Conservation (phyloP, 2,329 filamentous ascomycete species). For the Fonsecaea erecta region DNA sequence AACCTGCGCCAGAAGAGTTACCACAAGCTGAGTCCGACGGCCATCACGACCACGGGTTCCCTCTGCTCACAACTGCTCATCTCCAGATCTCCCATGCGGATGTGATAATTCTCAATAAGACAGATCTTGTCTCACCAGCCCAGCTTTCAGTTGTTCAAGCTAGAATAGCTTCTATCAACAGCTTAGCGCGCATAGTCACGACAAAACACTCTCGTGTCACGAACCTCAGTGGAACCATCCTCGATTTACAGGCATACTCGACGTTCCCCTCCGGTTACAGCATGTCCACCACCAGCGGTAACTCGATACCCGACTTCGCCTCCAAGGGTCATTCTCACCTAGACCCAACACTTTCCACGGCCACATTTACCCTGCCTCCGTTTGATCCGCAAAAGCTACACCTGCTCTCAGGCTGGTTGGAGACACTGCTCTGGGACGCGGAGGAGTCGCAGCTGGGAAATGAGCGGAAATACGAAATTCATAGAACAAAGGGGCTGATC, state of each 20-base stretch:
- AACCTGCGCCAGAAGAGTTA: constrained; percentile 55
- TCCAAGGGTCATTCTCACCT: constrained; percentile 86
- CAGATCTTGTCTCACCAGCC: constrained; percentile 74
- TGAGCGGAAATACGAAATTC: constrained; percentile 70
- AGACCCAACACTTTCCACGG: constrained; percentile 85
- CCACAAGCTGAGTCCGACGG: constrained; percentile 51
- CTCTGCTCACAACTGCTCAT: constrained; percentile 86
- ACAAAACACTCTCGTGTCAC: constrained; percentile 82
- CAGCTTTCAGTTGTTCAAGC: constrained; percentile 72
- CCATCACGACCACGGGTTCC: constrained; percentile 54
- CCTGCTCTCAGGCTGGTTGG: constrained; percentile 78
- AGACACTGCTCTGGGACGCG: constrained; percentile 77
- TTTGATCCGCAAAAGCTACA: constrained; percentile 64
- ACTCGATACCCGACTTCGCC: constrained; percentile 64
- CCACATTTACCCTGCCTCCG: constrained; percentile 69
- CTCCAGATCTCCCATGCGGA: constrained; percentile 97
- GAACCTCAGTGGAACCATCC: constrained; percentile 78
- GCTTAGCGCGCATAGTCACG: constrained; percentile 79
- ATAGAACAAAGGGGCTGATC: constrained; percentile 83
- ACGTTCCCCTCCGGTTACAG: constrained; percentile 64
- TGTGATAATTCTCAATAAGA: constrained; percentile 92
- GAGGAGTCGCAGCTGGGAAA: constrained; percentile 38
- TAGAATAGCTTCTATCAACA: constrained; percentile 84
- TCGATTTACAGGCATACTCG: constrained; percentile 94
- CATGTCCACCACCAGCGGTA: not conserved